These are phyloP conservation scores for Xylariaceae sp. DNA, from an alignment of 2,329 filamentous ascomycete genomes.

Conservation along the genomic window DNA sequence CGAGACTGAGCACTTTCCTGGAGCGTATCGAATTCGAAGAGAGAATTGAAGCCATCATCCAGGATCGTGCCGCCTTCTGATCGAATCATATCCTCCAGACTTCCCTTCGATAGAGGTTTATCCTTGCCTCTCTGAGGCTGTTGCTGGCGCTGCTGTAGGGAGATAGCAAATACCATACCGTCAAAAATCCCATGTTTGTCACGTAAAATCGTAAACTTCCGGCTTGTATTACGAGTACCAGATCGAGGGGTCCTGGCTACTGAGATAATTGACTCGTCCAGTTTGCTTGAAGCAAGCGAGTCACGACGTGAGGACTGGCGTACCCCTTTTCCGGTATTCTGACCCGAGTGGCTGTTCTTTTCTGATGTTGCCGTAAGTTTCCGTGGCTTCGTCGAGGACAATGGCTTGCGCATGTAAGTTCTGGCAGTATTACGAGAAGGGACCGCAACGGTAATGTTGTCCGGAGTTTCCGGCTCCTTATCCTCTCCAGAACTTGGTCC, in stretches of 20 bases:
- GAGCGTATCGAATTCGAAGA: constrained; percentile 55
- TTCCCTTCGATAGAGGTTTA: constrained; percentile 38
- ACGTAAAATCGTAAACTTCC: constrained; percentile 20
- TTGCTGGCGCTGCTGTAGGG: constrained; percentile 51
- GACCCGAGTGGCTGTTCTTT: constrained; percentile 12
- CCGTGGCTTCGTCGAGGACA: constrained; percentile 26
- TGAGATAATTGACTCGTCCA: constrained; percentile 37
- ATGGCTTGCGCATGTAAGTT: neutral
- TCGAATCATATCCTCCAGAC: constrained; percentile 57
- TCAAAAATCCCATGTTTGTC: constrained; percentile 51
- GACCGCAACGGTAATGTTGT: constrained; percentile 9
- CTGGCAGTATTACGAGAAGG: constrained; percentile 31
- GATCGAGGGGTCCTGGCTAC: constrained; percentile 20
- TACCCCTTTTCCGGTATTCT: constrained; percentile 26
- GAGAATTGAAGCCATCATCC: constrained; percentile 69
- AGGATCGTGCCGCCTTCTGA: constrained; percentile 69
- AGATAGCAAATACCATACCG: constrained; percentile 84
- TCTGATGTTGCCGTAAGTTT: constrained; percentile 9
- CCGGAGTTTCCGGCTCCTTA: neutral
- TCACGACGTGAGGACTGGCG: constrained; percentile 27
- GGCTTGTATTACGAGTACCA: constrained; percentile 18
- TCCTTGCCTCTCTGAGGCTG: constrained; percentile 49
- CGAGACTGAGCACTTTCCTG: constrained; percentile 27
- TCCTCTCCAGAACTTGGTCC: constrained; percentile 26
- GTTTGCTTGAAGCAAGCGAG: constrained; percentile 46